Evolutionary conservation across 2,329 filamentous ascomycete species (phyloP).

Genomic region (Sphaerulina populicola): DNA sequence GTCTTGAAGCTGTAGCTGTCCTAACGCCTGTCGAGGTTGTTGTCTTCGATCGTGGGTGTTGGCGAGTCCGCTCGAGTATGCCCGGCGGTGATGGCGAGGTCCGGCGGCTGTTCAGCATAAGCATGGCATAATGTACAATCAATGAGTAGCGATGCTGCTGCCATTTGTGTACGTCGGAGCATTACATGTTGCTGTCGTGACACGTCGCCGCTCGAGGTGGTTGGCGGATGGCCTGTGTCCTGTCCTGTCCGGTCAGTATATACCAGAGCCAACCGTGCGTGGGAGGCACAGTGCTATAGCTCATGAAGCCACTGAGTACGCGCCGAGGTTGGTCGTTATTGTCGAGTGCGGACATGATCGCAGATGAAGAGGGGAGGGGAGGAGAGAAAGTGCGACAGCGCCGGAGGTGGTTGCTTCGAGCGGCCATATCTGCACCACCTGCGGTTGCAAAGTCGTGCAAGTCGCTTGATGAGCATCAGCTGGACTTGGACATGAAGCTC

Average conservation of each 20-base stretch:
- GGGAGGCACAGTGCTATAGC: neutral
- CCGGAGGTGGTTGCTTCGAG: conserved; percentile 3
- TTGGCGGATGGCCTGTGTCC: neutral
- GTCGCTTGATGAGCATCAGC: conserved; percentile 2
- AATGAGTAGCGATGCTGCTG: neutral
- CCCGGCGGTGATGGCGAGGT: neutral
- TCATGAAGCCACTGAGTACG: neutral
- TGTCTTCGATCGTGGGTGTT: neutral
- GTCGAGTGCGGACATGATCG: neutral
- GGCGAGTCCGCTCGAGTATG: neutral
- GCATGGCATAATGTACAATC: neutral
- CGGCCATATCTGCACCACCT: conserved; percentile 3
- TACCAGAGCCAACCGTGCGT: neutral
- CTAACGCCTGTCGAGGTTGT: neutral
- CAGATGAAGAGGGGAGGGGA: neutral
- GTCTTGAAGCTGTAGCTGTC: neutral
- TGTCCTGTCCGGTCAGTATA: neutral
- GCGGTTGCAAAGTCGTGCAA: neutral
- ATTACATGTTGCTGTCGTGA: neutral
- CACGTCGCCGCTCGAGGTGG: neutral
- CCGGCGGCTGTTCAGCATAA: neutral
- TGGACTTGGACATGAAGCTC: conserved; percentile 1
- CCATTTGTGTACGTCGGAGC: neutral
- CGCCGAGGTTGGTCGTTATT: neutral
- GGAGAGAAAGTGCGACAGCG: conserved; percentile 3